Evolutionary conservation across 2,329 filamentous ascomycete genomes (phyloP).

Genomic region (Neurospora sp.): DNA sequence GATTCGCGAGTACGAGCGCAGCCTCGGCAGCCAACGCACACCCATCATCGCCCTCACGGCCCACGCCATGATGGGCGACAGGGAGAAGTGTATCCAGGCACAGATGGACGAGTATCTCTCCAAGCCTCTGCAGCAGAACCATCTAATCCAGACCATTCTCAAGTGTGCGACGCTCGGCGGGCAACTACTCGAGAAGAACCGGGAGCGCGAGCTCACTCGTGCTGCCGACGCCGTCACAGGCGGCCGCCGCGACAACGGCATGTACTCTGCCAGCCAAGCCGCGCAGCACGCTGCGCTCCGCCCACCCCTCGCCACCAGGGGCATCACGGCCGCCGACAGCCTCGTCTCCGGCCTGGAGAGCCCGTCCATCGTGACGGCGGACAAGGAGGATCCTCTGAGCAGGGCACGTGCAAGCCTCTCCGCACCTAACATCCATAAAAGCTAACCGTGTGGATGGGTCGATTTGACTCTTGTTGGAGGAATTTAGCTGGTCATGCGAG

Average conservation of each 20-base stretch:
- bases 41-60: constrained; percentile 96
- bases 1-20: constrained; percentile 89
- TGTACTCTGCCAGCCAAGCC: constrained; percentile 20
- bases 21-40: constrained; percentile 68
- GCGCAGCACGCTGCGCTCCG: constrained; percentile 31
- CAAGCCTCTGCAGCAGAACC: constrained; percentile 92
- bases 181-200: constrained; percentile 67
- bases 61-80: constrained; percentile 96
- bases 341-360: constrained; percentile 49
- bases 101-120: constrained; percentile 99
- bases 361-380: constrained; percentile 49
- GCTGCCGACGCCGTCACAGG: constrained; percentile 38
- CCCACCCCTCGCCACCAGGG: constrained; percentile 45
- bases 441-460: constrained; percentile 7
- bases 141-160: constrained; percentile 94
- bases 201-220: constrained; percentile 47
- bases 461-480: neutral
- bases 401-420: constrained; percentile 42
- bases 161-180: constrained; percentile 91
- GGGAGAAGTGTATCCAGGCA: constrained; percentile 95
- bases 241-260: constrained; percentile 24
- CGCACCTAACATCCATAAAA: constrained; percentile 24
- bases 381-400: constrained; percentile 47
- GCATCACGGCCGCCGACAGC: constrained; percentile 59
- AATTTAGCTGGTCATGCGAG: neutral